Conservation (phyloP, 2,329 filamentous ascomycete genomes). For the Fusarium floridanum region DNA sequence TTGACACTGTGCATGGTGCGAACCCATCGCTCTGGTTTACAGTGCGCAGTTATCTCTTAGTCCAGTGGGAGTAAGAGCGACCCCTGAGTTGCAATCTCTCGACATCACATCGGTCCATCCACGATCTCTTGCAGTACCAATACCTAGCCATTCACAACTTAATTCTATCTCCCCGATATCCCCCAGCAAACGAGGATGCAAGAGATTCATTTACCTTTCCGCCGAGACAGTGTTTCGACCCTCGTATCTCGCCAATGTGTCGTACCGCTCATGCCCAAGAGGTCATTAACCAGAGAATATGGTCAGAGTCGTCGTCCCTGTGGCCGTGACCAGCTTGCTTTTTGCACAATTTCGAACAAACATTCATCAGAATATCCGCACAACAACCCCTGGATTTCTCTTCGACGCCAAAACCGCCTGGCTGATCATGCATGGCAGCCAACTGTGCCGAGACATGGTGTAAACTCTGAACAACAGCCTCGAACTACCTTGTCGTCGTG, state of each 20-base stretch:
- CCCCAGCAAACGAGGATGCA: not conserved
- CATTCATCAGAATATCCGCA: conserved; percentile 1
- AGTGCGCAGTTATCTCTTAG: not conserved
- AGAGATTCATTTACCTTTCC: not conserved
- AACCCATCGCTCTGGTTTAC: not conserved
- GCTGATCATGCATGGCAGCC: conserved; percentile 1
- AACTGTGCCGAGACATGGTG: conserved; percentile 1
- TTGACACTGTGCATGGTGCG: not conserved
- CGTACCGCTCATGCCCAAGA: not conserved
- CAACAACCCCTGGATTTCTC: not conserved
- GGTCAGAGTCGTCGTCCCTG: not conserved
- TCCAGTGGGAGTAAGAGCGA: not conserved
- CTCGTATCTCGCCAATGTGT: not conserved
- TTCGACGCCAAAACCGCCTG: not conserved
- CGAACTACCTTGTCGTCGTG: not conserved
- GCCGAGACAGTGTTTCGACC: not conserved
- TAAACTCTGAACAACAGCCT: conserved; percentile 8
- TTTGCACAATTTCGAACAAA: conserved; percentile 10
- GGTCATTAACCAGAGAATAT: not conserved
- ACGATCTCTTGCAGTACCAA: not conserved
- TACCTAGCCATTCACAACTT: not conserved
- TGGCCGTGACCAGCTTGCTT: conserved; percentile 1
- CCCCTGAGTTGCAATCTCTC: not conserved
- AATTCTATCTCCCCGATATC: not conserved
- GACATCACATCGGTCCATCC: not conserved